Evolutionary conservation across 345 rosid species (phyloP), one percentile per base, ranked within the genome.

Genomic region (Melaleuca quinquenervia): DNA sequence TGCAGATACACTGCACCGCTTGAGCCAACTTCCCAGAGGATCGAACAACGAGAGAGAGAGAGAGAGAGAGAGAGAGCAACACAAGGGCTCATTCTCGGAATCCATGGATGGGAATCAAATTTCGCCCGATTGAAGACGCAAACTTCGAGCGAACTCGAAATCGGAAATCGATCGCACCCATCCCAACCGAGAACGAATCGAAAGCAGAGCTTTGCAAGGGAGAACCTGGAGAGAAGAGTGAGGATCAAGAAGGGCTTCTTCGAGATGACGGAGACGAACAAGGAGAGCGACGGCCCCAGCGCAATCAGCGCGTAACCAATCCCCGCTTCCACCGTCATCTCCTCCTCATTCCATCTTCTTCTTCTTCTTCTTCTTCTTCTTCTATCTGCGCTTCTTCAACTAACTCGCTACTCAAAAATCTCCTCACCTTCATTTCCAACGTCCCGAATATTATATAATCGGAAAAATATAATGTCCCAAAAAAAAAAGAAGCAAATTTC

Each of bases 221-320:
- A 84, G 76, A 21, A 97, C 99, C 99, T 97, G 89, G 95, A 96
- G 92, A 97, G 99, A 55, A 97, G 91, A 54, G 96, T 95, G 90
- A 97, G 98, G 91, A 97, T 94, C 85, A 97, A 89, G 88, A 96
- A 96, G 70, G 99, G 99, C 88, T 94, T 95, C 86, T 92, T 96
- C 91, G 99, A 94, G 92, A 97, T 92, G 85, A 95, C 96, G 53
- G 99, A 89, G 92, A 95, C 87, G 94, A 97, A 97, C 78, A 97
- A 93, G 50, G 95, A 90, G 85, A 97, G 94, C 84, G 99, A 94
- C 7, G 99, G 98, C 54, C 99, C 99, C 41, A 97, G 86, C 44
- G 99, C 99, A 22, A 96, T 55, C 90, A 96, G 89, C 50, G 95
- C 93, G 89, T 95, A 97, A 7, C 99, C 99, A 87, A 97, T 95